Base-by-base conservation (phyloP, 1,284 basidiomycete species). In the Xerocomus cyaneibrunnescens region DNA sequence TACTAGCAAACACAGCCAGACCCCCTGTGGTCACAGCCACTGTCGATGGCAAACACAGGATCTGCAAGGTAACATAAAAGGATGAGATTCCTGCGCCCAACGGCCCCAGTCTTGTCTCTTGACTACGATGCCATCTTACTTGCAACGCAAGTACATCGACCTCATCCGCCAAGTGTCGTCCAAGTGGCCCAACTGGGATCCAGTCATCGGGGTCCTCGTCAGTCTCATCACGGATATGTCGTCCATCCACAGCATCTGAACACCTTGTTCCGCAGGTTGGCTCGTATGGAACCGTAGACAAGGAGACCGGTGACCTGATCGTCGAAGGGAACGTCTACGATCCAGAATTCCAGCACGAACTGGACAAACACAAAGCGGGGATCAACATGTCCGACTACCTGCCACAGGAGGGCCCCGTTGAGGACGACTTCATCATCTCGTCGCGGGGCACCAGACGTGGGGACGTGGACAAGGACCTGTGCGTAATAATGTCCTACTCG, bases 141-240 rank as follows among this genome's bases (percentile, higher is more conserved):
- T 56, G 13, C 59, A 45, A 32, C 66, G 64, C 55, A 64, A 68
- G 42, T 66, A 62, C 37, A 57, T 68, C 31, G 64, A 66, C 21
- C 56, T 69, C 12, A 61, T 69, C 32, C 55, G 36, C 7, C 5
- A 44, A 22, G 37, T 19, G 3, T 68, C 59, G 12, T 55, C 56
- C 35, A 68, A 68, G 32, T 66, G 52, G 52, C 58, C 68, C 27
- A 64, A 65, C 45, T 68, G 62, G 66, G 54, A 69, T 34, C 63
- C 63, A 3, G 54, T 44, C 8, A 47, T 54, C 9, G 36, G 37
- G 8, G 42, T 69, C 19, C 28, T 38, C 35, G 68, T 66, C 30
- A 9, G 64, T 55, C 8, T 35, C 23, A 41, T 43, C 19, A 3
- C 17, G 0, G 10, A 21, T n/a, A 22, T n/a, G n/a, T n/a, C n/a